phyloP scores from a whole-genome alignment of 176 grass and related monocot genomes.

The Stipa capillata region DNA sequence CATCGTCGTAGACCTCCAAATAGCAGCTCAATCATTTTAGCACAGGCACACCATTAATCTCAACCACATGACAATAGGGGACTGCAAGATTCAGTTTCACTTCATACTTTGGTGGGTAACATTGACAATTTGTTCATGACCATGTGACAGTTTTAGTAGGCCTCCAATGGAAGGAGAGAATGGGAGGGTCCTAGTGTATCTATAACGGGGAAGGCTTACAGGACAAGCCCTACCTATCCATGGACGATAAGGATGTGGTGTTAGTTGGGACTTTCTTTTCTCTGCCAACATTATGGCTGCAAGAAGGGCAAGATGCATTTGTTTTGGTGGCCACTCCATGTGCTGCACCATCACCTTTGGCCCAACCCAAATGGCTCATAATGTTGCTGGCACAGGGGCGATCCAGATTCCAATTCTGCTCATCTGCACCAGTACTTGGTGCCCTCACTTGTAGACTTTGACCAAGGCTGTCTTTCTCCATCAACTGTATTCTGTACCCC shows the following conservation, averaged over 20 bases:
- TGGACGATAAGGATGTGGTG: constrained; percentile 25
- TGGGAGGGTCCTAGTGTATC: constrained; percentile 12
- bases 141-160: constrained; percentile 15
- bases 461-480: constrained; percentile 12
- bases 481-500: no score
- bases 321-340: constrained; percentile 30
- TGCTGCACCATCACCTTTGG: constrained; percentile 34
- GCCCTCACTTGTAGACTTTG: constrained; percentile 23
- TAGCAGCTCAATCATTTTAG: constrained; percentile 8
- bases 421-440: constrained; percentile 23
- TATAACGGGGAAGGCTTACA: constrained; percentile 8
- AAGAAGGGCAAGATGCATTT: constrained; percentile 26
- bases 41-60: background rate
- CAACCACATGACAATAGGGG: background rate
- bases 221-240: constrained; percentile 27
- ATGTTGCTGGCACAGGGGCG: constrained; percentile 32
- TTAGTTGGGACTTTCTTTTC: constrained; percentile 48
- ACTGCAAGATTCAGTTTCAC: constrained; percentile 7
- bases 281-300: constrained; percentile 35
- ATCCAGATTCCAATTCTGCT: constrained; percentile 32
- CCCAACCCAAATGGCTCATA: constrained; percentile 23
- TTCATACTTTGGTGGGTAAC: background rate
- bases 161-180: constrained; percentile 11
- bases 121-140: constrained; percentile 4
- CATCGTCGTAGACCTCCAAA: background rate